Conservation (phyloP, 345 rosid genomes). For the Eucalyptus fibrosa region DNA sequence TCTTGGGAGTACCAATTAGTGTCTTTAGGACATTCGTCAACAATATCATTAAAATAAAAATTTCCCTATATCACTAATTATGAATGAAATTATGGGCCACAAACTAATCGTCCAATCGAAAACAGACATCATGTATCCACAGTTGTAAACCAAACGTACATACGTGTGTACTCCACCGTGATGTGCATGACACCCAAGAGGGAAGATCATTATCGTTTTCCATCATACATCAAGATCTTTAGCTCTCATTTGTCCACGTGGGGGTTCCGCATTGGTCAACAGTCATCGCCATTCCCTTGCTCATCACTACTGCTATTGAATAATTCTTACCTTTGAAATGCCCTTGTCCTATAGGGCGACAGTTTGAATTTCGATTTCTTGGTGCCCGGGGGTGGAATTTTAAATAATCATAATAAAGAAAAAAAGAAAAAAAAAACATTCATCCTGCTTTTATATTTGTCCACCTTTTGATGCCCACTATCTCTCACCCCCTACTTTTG, state of each 20-base stretch:
- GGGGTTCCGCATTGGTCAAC: background rate
- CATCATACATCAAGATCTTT: background rate
- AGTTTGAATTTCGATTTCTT: background rate
- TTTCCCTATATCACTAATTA: too few species aligned
- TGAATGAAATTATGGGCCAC: background rate
- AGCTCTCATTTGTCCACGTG: background rate
- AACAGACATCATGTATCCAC: background rate
- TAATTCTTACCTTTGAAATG: background rate
- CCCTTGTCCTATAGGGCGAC: accelerated
- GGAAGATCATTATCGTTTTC: background rate
- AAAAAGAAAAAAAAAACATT: background rate
- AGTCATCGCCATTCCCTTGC: background rate
- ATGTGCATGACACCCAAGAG: background rate
- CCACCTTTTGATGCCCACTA: background rate
- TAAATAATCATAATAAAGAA: background rate
- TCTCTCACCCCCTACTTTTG: background rate
- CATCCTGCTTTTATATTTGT: background rate
- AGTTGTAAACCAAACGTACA: background rate
- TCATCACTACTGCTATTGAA: background rate
- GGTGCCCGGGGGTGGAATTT: background rate
- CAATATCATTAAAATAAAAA: too few species aligned
- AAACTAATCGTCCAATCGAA: background rate
- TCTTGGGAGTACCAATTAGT: accelerated
- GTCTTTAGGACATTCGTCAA: background rate
- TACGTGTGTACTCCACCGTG: background rate